Base-by-base conservation (phyloP, 1,284 basidiomycete genomes). In the Xerocomus cyaneibrunnescens region DNA sequence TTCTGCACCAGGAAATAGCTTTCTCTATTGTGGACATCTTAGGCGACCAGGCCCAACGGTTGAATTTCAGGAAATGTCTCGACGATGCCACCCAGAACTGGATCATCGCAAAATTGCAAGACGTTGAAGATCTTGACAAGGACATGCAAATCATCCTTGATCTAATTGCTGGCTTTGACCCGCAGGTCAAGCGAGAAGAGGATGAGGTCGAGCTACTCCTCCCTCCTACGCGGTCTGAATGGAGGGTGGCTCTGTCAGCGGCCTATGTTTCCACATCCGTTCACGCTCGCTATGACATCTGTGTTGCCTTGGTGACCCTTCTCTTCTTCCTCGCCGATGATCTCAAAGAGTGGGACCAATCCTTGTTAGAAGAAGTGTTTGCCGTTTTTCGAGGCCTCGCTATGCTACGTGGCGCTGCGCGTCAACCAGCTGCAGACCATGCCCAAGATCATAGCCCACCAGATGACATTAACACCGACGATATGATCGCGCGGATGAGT, bases 321-420 rank as follows among this genome's bases (percentile, higher is more conserved):
- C 73, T 90, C n/a, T 83, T 89, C 61, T 86, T 89, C 71, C 73
- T 87, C 48, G 75, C 83, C 7, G 79, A 84, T 22, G 78, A 83
- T 28, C 70, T 88, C 17, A 68, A 72, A 30, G 67, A 74, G 30
- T 88, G 84, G 82, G 82, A 87, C 59, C 79, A 83, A 22, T 72
- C 79, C 16, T 61, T 89, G 28, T 69, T 91, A 27, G 82, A 82
- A 13, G 87, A 91, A 62, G 77, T 88, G 23, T 85, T 91, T 64
- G 85, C 85, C 13, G 80, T 89, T n/a, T 90, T 87, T 61, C 78
- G 89, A 28, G 86, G 86, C 17, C 70, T 86, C 22, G 80, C 84
- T 17, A 85, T 87, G 73, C 69, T 89, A 23, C 84, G 81, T 27
- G 78, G 76, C 52, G 72, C 83, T 43, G 71, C 77, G 19, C 73